Base-by-base conservation (phyloP, 352 stramenopile species). In the Pythium aphanidermatum region DNA sequence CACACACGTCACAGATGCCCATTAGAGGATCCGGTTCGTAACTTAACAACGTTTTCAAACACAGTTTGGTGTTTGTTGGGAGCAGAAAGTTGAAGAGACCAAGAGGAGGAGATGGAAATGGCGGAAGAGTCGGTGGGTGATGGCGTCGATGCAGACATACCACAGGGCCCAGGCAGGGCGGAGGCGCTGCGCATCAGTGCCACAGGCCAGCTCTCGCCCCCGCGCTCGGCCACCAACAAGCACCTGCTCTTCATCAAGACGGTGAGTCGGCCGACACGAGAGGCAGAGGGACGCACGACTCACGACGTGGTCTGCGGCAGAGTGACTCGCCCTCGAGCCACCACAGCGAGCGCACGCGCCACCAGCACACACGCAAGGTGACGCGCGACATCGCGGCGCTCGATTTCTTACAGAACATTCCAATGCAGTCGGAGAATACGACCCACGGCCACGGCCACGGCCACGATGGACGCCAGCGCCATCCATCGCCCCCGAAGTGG, bases 401-500 rank as follows among this genome's bases (percentile, higher is more conserved):
- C 19, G 84, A 94, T 45, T 95, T 95, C 51, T 62, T 95, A 13
- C 78, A 89, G 38, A 92, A 76, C 55, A 93, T 95, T 40, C 74
- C 84, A 31, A 94, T 95, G 82, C 64, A 62, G 5, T 78, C 70
- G 19, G 83, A 95, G 57, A 26, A 35, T 14, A 35, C 31, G 13
- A 3, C 12, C 28, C 29, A 59, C 20, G 14, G 10, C 14, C 2
- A 26, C 36, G 13, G 26, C 3, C 38, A 46, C 23, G 14, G 16
- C 5, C 17, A 43, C 30, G 16, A 60, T 32, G 37, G 46, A n/a
- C 13, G 39, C 13, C 29, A n/a, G n/a, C n/a, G 33, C 16, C 33
- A 46, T 3, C 27, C 30, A 6, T 58, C 44, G 14, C 52, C 52
- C 4, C 25, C 45, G 5, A 37, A 45, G 17, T 27, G 50, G 11